A percentile compares a stretch with the other conserved stretches of the same genome.
Conservation (phyloP, 805 yeast genomes). For the Kodamaea restingae region DNA sequence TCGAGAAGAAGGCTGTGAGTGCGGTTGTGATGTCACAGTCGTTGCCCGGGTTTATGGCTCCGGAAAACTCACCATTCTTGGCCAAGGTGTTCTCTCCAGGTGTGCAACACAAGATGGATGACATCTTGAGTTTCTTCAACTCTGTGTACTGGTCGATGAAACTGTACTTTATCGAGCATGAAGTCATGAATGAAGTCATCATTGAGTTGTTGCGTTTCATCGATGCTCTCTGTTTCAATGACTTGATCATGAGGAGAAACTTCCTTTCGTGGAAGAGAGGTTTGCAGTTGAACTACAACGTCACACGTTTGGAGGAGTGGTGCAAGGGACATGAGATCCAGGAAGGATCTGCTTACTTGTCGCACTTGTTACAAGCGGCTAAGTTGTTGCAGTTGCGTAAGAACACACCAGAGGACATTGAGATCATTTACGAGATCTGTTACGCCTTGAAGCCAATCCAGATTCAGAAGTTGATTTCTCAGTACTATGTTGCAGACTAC, state of each 20-base stretch:
- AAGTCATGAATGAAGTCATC: conserved; percentile 79
- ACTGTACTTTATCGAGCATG: conserved; percentile 79
- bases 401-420: conserved; percentile 83
- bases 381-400: conserved; percentile 89
- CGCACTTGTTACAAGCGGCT: conserved; percentile 88
- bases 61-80: conserved; percentile 75
- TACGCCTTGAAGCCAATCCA: conserved; percentile 93
- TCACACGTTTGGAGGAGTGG: conserved; percentile 97
- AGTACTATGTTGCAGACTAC: conserved; percentile 88
- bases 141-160: conserved; percentile 91
- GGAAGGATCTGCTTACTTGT: conserved; percentile 79
- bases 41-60: conserved; percentile 91
- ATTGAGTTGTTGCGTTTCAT: conserved; percentile 79
- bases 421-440: conserved; percentile 90
- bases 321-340: conserved; percentile 89
- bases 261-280: conserved; percentile 98
- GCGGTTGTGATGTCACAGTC: conserved; percentile 94
- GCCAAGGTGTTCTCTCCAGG: conserved; percentile 74
- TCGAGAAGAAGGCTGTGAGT: conserved; percentile 89
- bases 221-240: conserved; percentile 93
- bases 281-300: conserved; percentile 91
- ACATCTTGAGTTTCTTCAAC: conserved; percentile 82
- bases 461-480: conserved; percentile 85
- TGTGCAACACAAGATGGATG: conserved; percentile 87
- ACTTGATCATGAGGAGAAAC: conserved; percentile 88